Evolutionary conservation across 306 rosid species (phyloP).

Genomic region (Prunus armeniaca): DNA sequence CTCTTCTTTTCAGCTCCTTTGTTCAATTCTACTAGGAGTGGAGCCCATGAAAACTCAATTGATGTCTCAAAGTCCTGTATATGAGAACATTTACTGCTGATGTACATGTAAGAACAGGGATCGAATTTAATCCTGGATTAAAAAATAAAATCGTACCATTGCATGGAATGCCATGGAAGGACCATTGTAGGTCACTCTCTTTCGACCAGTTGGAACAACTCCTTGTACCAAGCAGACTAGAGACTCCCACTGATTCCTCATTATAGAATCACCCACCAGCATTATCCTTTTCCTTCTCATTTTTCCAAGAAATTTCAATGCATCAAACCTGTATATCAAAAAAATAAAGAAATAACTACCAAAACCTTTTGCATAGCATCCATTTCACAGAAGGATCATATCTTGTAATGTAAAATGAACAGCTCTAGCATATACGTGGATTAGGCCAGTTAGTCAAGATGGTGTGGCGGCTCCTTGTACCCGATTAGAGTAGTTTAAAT

Average conservation of each 20-base stretch:
- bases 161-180: slow-evolving; percentile 94
- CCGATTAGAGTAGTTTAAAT: too few species aligned
- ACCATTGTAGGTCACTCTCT: slow-evolving; percentile 71
- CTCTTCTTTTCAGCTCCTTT: slow-evolving; percentile 63
- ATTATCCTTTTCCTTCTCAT: slow-evolving; percentile 85
- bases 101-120: background rate
- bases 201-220: slow-evolving; percentile 71
- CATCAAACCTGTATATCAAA: slow-evolving; percentile 68
- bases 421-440: too few species aligned
- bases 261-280: slow-evolving; percentile 96
- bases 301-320: slow-evolving; percentile 75
- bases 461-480: too few species aligned
- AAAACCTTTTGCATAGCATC: background rate
- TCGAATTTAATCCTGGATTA: background rate
- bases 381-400: too few species aligned
- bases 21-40: slow-evolving; percentile 78
- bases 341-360: background rate
- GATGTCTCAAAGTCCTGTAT: slow-evolving; percentile 80
- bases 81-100: background rate
- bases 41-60: slow-evolving; percentile 93
- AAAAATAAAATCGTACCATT: slow-evolving; percentile 36
- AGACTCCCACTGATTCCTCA: slow-evolving; percentile 99
- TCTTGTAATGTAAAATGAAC: background rate
- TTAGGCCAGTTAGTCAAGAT: too few species aligned
- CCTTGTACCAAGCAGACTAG: slow-evolving; percentile 92